These are phyloP conservation scores for Akanthomyces dipterigenus DNA, from an alignment of 2,329 filamentous ascomycete species.

Conservation along the genomic window DNA sequence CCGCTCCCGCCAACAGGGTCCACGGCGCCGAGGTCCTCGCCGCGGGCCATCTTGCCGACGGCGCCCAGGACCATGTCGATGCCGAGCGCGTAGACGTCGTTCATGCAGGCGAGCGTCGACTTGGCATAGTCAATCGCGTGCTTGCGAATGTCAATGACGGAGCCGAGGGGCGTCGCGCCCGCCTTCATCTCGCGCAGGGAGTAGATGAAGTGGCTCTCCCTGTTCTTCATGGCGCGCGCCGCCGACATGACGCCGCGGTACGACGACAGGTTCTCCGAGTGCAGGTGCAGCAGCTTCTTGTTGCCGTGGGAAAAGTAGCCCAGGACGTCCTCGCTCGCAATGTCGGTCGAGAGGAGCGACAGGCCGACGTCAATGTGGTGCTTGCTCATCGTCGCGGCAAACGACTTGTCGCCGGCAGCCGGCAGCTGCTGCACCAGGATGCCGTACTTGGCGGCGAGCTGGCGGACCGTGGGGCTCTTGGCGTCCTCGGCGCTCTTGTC, in stretches of 20 bases:
- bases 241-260: neutral
- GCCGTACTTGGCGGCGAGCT: constrained; percentile 8
- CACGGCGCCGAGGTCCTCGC: constrained; percentile 2
- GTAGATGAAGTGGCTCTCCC: constrained; percentile 7
- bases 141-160: constrained; percentile 6
- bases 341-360: neutral
- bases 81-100: constrained; percentile 3
- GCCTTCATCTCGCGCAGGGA: neutral
- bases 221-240: neutral
- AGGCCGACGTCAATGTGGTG: constrained; percentile 9
- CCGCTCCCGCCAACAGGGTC: neutral
- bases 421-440: constrained; percentile 7
- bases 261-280: neutral
- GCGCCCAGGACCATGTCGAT: neutral
- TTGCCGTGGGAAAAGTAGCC: constrained; percentile 1
- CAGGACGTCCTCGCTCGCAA: neutral
- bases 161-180: neutral
- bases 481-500: neutral
- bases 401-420: neutral
- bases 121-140: neutral
- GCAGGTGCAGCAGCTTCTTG: neutral
- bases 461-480: neutral
- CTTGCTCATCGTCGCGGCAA: neutral
- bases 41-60: neutral
- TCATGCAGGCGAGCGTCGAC: neutral